Evolutionary conservation across 2,329 filamentous ascomycete species (phyloP).

Genomic region (Stemphylium lycopersici): DNA sequence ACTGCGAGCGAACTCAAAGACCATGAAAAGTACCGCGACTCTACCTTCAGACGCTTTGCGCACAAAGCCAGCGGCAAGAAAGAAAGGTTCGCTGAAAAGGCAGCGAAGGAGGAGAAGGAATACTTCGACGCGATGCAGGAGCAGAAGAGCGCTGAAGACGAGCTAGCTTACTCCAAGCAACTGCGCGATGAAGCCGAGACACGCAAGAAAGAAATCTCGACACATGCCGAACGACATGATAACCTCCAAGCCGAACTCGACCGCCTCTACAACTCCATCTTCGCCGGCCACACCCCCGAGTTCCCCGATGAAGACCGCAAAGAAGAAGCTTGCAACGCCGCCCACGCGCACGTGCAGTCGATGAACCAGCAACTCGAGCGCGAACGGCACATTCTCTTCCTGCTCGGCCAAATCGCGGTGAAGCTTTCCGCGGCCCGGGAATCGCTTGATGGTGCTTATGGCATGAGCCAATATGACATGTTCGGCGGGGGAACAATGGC

Average conservation of each 20-base stretch:
- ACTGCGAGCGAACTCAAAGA: slow-evolving; percentile 35
- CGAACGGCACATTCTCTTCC: slow-evolving; percentile 33
- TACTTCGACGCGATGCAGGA: slow-evolving; percentile 44
- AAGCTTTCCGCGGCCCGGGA: slow-evolving; percentile 31
- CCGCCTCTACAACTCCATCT: slow-evolving; percentile 41
- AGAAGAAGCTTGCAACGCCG: slow-evolving; percentile 28
- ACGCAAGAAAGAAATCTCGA: slow-evolving; percentile 20
- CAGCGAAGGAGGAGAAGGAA: slow-evolving; percentile 44
- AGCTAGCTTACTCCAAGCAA: slow-evolving; percentile 33
- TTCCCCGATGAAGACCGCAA: slow-evolving; percentile 42
- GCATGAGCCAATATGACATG: slow-evolving; percentile 51
- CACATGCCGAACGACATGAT: slow-evolving; percentile 24
- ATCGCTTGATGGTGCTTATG: slow-evolving; percentile 33
- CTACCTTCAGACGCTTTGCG: slow-evolving; percentile 38
- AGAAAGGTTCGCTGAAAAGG: slow-evolving; percentile 38
- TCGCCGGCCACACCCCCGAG: slow-evolving; percentile 39
- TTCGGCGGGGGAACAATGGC: slow-evolving; percentile 57
- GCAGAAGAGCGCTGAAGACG: slow-evolving; percentile 42
- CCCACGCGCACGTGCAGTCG: slow-evolving; percentile 16
- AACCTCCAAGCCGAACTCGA: slow-evolving; percentile 36
- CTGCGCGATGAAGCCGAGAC: slow-evolving; percentile 34
- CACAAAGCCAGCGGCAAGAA: slow-evolving; percentile 41
- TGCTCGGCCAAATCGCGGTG: slow-evolving; percentile 29
- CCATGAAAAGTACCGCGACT: slow-evolving; percentile 45
- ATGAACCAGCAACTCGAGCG: slow-evolving; percentile 29